Evolutionary conservation across 2,329 filamentous ascomycete genomes (phyloP), one percentile per base, ranked within the genome.

Genomic region (Trichoderma atrobrunneum): DNA sequence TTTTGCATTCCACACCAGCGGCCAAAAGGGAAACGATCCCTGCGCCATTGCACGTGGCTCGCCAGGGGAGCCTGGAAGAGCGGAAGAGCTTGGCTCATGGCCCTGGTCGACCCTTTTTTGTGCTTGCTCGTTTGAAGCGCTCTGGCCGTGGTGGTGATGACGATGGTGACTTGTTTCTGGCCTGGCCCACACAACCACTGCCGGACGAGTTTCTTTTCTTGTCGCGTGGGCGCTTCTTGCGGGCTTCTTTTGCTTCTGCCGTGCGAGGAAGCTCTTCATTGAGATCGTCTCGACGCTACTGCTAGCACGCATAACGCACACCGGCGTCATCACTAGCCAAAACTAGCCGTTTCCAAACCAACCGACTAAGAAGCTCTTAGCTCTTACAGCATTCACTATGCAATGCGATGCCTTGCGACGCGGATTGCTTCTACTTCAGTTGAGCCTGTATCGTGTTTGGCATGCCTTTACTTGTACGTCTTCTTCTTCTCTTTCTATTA

Each of bases 31-130:
- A 65, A 70, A 32, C 7, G 3, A 72, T 65, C 71, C 71, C 71
- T 72, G 66, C 66, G 71, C 71, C 71, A 63, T 72, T 32, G 36
- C 71, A 72, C 71, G 71, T 72, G 71, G 71, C 71, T 72, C 30
- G 32, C 71, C 66, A 72, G 71, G 71, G 71, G 71, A 60, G 65
- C 61, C 64, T 57, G 39, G 64, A 67, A 16, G 34, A 36, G 34
- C 8, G 3, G 10, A 3, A 32, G 12, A 64, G 32, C 64, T 67
- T 67, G 64, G 26, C 34, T 34, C 26, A 26, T 16, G 57, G 51
- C 64, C 64, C 66, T 39, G 21, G 12, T 67, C 64, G 48, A 32
- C 18, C n/a, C 30, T 32, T 32, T 32, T 54, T 59, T n/a, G 0
- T n/a, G 39, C 16, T 28, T 39, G 51, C 56, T 48, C 26, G 11